Evolutionary conservation across 73 alveolate species (phyloP), one percentile per base, ranked within the genome.

Genomic region (Symbiodinium natans): DNA sequence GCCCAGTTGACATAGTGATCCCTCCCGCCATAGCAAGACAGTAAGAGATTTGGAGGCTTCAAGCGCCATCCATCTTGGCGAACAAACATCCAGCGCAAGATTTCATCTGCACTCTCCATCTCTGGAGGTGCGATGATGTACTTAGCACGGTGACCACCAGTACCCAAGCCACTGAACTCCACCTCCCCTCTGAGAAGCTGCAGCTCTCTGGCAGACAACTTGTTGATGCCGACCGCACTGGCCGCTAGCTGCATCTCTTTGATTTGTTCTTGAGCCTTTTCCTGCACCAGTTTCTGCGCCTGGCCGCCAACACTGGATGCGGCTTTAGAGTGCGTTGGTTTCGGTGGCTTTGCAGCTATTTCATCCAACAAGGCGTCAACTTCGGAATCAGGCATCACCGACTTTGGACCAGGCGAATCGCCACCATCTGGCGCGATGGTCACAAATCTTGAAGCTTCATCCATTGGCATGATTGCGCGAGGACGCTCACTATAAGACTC

Each of bases 21-120:
- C 29, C 80, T 43, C 33, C 82, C 93, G 80, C 93, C 93, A 85
- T 85, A 85, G 93, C 93, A 85, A 33, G 93, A 85, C 48, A 85
- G 93, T 36, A 85, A 46, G 6, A 85, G 80, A 46, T 48, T 48
- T 43, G 93, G 93, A 85, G 93, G 82, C 93, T 85, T 85, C 80
- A 48, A 85, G 34, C 80, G 34, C 93, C 93, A 85, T 23, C 93
- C 93, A 17, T 85, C 93, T 10, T 31, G 82, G 36, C 93, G 93
- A 15, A 85, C 82, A 29, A 85, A 85, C 93, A 85, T 85, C 93
- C 93, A 85, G 36, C 80, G 77, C 82, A 85, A 31, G 93, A 85
- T 42, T 85, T 85, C 93, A 85, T 85, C 93, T 3, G 82, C 93
- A 48, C 40, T 48, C 40, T 85, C 93, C 93, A 85, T 48, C 82